These are phyloP conservation scores for Globisporangium radiosum DNA, from an alignment of 352 stramenopile genomes.

Conservation along the genomic window DNA sequence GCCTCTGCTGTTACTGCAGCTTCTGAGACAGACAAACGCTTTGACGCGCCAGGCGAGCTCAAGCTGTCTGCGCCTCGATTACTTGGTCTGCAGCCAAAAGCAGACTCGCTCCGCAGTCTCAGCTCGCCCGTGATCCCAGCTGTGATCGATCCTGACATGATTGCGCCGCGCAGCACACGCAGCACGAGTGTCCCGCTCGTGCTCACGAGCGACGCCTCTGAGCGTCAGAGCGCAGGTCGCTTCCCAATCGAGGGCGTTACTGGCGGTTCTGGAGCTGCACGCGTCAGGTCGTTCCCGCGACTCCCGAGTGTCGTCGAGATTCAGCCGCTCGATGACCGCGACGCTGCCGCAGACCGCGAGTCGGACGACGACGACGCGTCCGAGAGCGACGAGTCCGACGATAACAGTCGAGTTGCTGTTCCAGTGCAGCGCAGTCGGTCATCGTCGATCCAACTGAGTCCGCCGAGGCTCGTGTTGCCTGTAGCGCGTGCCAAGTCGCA, in stretches of 20 bases:
- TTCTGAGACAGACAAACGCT: too few species aligned
- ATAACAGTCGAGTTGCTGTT: not conserved
- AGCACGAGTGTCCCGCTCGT: conserved; percentile 22
- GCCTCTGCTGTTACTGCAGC: too few species aligned
- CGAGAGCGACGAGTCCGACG: conserved; percentile 12
- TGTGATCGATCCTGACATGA: not conserved
- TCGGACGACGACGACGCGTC: conserved; percentile 8
- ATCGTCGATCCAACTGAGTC: conserved; percentile 16
- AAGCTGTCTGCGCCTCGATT: too few species aligned
- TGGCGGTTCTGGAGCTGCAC: not conserved
- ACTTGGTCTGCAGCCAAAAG: not conserved
- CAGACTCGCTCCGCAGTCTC: conserved; percentile 15
- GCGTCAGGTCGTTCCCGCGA: conserved; percentile 7
- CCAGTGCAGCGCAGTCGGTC: conserved; percentile 9
- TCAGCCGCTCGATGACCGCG: conserved; percentile 10
- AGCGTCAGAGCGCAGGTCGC: conserved; percentile 1
- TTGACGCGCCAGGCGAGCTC: too few species aligned
- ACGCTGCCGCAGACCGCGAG: not conserved
- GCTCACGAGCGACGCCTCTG: conserved; percentile 3
- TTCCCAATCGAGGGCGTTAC: conserved; percentile 5
- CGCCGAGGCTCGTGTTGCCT: conserved; percentile 12
- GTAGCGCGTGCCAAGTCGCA: conserved; percentile 20
- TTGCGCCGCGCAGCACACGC: conserved; percentile 6
- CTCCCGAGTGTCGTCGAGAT: conserved; percentile 15
- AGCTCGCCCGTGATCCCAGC: conserved; percentile 15